phyloP scores from a whole-genome alignment of 495 filamentous ascomycete species.

The Hypoxylon intermedium region DNA sequence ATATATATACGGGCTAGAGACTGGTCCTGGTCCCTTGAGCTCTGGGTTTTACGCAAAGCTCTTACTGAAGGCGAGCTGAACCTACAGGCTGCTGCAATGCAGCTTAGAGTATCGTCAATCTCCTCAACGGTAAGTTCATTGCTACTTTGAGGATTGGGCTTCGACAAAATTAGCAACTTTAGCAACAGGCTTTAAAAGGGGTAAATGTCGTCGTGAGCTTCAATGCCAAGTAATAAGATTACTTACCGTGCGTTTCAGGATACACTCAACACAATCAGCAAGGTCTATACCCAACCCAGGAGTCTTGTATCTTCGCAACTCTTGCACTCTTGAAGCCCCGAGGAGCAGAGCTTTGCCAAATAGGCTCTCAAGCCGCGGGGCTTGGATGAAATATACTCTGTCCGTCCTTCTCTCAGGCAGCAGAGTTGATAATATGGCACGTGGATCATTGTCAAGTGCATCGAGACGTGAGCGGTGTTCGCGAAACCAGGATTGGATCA shows the following conservation, averaged over 20 bases:
- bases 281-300: constrained; percentile 67
- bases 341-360: constrained; percentile 70
- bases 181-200: background rate
- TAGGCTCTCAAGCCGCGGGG: constrained; percentile 63
- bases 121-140: constrained; percentile 69
- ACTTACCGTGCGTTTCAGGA: constrained; percentile 69
- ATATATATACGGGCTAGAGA: constrained; percentile 64
- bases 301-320: constrained; percentile 67
- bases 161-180: constrained; percentile 3
- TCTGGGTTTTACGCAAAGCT: constrained; percentile 44
- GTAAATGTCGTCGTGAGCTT: background rate
- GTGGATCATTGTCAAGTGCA: constrained; percentile 57
- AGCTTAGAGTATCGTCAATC: constrained; percentile 69
- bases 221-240: constrained; percentile 6
- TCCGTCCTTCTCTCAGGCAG: constrained; percentile 78
- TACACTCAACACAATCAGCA: constrained; percentile 70
- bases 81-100: constrained; percentile 68
- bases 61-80: constrained; percentile 74
- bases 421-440: constrained; percentile 73
- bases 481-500: constrained; percentile 67
- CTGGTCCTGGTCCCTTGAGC: constrained; percentile 51
- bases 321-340: constrained; percentile 61
- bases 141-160: constrained; percentile 49
- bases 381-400: constrained; percentile 73
- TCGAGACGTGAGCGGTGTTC: constrained; percentile 60